Evolutionary conservation across 345 rosid species (phyloP).

Genomic region (Turritis glabra): DNA sequence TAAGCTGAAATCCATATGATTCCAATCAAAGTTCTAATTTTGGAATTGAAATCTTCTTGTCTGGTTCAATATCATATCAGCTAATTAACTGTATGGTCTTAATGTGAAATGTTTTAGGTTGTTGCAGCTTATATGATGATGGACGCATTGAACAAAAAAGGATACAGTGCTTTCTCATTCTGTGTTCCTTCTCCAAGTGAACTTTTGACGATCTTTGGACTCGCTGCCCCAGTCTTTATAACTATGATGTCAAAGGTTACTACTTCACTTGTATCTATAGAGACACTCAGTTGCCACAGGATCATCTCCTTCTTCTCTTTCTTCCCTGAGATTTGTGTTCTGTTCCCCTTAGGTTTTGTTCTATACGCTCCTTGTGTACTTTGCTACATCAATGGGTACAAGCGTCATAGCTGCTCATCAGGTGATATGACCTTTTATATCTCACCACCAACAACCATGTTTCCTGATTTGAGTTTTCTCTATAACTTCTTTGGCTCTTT

Average conservation of each 20-base stretch:
- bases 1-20: conserved; percentile 35
- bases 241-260: conserved; percentile 75
- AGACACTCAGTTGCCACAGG: conserved; percentile 8
- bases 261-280: neutral
- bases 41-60: neutral
- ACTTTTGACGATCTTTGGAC: conserved; percentile 53
- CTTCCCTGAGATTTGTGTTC: conserved; percentile 28
- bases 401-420: conserved; percentile 83
- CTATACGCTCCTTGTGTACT: conserved; percentile 74
- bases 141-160: conserved; percentile 64
- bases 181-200: conserved; percentile 64
- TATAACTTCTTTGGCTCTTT: conserved; percentile 11
- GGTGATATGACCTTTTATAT: conserved; percentile 45
- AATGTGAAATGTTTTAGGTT: conserved; percentile 47
- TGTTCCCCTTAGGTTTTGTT: conserved; percentile 59
- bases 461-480: conserved; percentile 12
- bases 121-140: conserved; percentile 89
- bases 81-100: conserved; percentile 18
- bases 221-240: conserved; percentile 82
- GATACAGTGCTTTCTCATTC: conserved; percentile 62
- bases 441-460: neutral
- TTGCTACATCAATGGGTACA: conserved; percentile 90
- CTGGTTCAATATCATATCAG: conserved; percentile 6
- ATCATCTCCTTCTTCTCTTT: conserved; percentile 13
- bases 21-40: conserved; percentile 7